Evolutionary conservation across 495 filamentous ascomycete species (phyloP).

Genomic region (Pyronema domesticum): DNA sequence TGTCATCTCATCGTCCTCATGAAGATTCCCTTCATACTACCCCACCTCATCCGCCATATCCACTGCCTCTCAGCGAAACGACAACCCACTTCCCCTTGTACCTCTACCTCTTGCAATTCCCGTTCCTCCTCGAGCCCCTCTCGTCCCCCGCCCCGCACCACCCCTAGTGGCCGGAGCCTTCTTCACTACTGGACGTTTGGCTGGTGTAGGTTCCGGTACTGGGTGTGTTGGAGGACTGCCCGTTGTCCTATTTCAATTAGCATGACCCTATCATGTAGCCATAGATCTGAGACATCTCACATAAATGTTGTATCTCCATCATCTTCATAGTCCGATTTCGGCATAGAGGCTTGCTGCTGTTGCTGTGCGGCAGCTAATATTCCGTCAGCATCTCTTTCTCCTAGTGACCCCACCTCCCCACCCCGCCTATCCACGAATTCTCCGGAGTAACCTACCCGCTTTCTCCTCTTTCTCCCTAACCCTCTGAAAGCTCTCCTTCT

Average conservation of each 20-base stretch:
- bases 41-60: too few species aligned
- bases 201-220: too few species aligned
- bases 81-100: constrained; percentile 13
- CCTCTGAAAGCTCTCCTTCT: constrained; percentile 42
- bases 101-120: constrained; percentile 31
- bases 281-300: constrained; percentile 31
- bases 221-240: constrained; percentile 37
- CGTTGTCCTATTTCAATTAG: constrained; percentile 47
- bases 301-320: constrained; percentile 75
- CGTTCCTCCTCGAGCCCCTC: constrained; percentile 29
- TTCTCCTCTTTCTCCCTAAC: constrained; percentile 39
- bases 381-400: constrained; percentile 9
- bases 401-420: too few species aligned
- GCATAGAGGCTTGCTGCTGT: constrained; percentile 4
- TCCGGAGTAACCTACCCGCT: constrained; percentile 24
- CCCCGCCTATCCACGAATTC: background rate
- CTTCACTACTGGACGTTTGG: constrained; percentile 11
- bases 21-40: too few species aligned
- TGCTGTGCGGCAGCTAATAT: background rate
- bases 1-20: too few species aligned
- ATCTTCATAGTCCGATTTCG: constrained; percentile 10
- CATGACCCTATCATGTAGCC: constrained; percentile 8
- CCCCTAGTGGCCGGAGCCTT: constrained; percentile 26
- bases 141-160: constrained; percentile 25
- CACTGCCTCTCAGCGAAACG: constrained; percentile 1